Evolutionary conservation across 768 basidiomycete species (phyloP).

Genomic region (Podaxis sp.): DNA sequence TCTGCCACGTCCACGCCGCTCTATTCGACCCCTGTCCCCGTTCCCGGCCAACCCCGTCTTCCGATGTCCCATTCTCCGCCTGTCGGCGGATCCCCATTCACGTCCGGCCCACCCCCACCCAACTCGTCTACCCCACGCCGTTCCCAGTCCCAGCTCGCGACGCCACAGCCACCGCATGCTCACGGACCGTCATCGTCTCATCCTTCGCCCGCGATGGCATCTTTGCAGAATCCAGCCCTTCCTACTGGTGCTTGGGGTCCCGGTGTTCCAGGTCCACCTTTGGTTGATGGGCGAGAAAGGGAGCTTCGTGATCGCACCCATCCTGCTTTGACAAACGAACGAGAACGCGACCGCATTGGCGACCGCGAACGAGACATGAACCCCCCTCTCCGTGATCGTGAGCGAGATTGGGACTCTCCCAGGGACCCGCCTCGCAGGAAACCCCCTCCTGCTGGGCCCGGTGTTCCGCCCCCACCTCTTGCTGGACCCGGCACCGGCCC

Average conservation of each 20-base stretch:
- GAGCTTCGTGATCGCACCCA: slow-evolving; percentile 16
- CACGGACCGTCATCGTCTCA: slow-evolving; percentile 18
- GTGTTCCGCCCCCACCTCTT: slow-evolving; percentile 10
- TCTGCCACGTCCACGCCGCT: slow-evolving; percentile 1
- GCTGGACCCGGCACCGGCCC: slow-evolving; percentile 12
- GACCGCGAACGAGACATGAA: slow-evolving; percentile 15
- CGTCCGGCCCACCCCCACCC: slow-evolving; percentile 10
- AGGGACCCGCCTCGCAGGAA: slow-evolving; percentile 5
- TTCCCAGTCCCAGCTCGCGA: slow-evolving; percentile 8
- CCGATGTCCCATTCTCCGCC: slow-evolving; percentile 13
- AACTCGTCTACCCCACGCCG: slow-evolving; percentile 12
- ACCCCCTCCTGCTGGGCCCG: slow-evolving; percentile 10
- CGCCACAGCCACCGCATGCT: slow-evolving; percentile 12
- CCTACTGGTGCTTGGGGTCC: slow-evolving; percentile 11
- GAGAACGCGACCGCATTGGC: slow-evolving; percentile 10
- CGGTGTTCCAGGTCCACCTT: slow-evolving; percentile 9
- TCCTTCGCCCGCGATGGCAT: slow-evolving; percentile 19
- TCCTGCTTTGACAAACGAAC: slow-evolving; percentile 11
- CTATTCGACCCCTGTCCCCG: slow-evolving; percentile 10
- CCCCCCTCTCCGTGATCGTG: slow-evolving; percentile 10
- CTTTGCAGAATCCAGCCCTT: slow-evolving; percentile 13
- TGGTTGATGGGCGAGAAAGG: slow-evolving; percentile 15
- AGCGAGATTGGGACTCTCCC: slow-evolving; percentile 5
- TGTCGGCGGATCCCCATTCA: slow-evolving; percentile 11
- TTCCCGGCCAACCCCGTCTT: slow-evolving; percentile 7